Evolutionary conservation across 495 filamentous ascomycete species (phyloP).

Genomic region (Talaromyces liani): DNA sequence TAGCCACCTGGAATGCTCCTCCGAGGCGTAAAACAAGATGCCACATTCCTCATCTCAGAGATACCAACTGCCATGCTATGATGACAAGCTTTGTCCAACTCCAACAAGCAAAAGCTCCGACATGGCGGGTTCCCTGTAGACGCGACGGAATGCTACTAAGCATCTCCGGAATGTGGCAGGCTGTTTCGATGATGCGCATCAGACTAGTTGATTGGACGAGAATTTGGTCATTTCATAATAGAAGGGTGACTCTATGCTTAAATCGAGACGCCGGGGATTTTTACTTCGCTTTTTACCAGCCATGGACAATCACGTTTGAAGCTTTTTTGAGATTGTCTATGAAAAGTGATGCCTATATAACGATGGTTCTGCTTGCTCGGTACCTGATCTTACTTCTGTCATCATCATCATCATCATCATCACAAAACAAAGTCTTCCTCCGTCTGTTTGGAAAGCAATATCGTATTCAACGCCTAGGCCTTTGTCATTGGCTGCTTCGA

Average conservation of each 20-base stretch:
- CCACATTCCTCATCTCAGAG: background rate
- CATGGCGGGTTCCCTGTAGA: background rate
- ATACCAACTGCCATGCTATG: background rate
- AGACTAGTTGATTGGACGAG: background rate
- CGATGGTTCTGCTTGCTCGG: background rate
- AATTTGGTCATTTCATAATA: background rate
- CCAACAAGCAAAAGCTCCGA: background rate
- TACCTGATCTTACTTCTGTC: background rate
- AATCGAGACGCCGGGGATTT: background rate
- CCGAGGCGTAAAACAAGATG: background rate
- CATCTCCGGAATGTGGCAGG: conserved; percentile 6
- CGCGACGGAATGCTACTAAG: conserved; percentile 7
- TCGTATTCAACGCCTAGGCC: background rate
- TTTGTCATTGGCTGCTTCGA: background rate
- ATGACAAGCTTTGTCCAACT: background rate
- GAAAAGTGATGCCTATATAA: background rate
- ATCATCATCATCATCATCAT: background rate
- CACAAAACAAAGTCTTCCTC: background rate
- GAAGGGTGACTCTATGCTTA: background rate
- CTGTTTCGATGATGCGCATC: background rate
- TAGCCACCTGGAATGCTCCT: background rate
- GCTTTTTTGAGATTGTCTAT: background rate
- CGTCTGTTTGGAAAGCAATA: background rate
- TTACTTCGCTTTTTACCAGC: background rate
- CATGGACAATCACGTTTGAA: conserved; percentile 3